A percentile compares a stretch with the other conserved stretches of the same genome.
phyloP scores from a whole-genome alignment of 495 filamentous ascomycete genomes.

The Pseudoneurospora amorphoporcata region DNA sequence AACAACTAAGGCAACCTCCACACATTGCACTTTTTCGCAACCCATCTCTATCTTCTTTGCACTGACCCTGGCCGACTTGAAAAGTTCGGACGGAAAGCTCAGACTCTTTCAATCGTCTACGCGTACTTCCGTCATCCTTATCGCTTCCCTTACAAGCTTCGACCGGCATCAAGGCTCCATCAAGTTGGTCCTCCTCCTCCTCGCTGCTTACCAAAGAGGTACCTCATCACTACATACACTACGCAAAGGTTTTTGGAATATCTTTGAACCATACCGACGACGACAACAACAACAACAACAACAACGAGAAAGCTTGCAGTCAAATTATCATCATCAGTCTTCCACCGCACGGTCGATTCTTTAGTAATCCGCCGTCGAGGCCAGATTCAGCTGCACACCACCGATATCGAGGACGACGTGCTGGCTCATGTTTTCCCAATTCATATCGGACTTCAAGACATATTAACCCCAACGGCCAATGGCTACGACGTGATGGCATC shows the following conservation, averaged over 20 bases:
- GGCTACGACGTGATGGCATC: constrained; percentile 48
- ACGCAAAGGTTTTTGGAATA: not conserved
- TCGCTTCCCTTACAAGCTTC: not conserved
- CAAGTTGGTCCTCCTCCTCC: not conserved
- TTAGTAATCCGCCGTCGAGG: not conserved
- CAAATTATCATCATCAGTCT: not conserved
- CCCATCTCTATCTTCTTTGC: not conserved
- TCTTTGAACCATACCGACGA: not conserved
- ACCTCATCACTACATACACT: not conserved
- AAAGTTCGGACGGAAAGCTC: not conserved
- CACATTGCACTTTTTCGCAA: not conserved
- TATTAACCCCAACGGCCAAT: constrained; percentile 26
- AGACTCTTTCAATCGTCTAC: not conserved
- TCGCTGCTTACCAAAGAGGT: not conserved
- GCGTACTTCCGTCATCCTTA: not conserved
- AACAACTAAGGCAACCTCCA: not conserved
- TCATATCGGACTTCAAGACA: not conserved
- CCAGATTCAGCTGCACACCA: not conserved
- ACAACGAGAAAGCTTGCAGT: not conserved
- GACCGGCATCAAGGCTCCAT: not conserved
- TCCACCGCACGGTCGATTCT: not conserved
- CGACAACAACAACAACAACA: not conserved
- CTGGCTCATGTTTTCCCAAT: not conserved
- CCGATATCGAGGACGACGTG: not conserved
- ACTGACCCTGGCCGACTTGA: not conserved